These are phyloP conservation scores for Pichia cephalocereana DNA, from an alignment of 805 yeast genomes.

Conservation along the genomic window DNA sequence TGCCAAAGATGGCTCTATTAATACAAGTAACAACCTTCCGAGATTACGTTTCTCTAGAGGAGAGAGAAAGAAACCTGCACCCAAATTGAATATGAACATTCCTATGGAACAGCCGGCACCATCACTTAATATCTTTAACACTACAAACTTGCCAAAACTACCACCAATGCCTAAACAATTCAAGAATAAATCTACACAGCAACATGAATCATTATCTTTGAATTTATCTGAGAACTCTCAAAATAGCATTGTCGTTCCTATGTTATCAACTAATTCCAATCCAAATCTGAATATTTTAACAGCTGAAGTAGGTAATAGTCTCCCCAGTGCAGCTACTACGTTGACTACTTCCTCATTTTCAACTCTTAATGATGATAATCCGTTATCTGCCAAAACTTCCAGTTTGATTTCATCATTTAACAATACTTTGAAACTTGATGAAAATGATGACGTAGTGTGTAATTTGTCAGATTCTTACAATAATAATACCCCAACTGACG, in stretches of 20 bases:
- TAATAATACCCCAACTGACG: conserved; percentile 2
- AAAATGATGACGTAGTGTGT: neutral
- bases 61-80: conserved; percentile 7
- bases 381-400: neutral
- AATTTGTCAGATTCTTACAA: neutral
- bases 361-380: conserved; percentile 6
- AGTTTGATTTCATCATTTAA: conserved; percentile 3
- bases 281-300: neutral
- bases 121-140: neutral
- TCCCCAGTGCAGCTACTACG: conserved; percentile 9
- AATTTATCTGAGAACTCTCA: neutral
- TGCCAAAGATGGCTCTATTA: neutral
- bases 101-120: neutral
- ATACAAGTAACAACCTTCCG: neutral
- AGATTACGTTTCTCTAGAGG: conserved; percentile 4
- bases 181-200: neutral
- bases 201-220: neutral
- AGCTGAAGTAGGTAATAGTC: neutral
- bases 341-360: conserved; percentile 6
- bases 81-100: conserved; percentile 7
- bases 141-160: neutral
- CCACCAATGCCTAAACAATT: conserved; percentile 4
- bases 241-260: neutral
- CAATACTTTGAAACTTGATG: conserved; percentile 1
- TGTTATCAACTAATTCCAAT: neutral